Base-by-base conservation (phyloP, 805 yeast species). In the Candida tallmaniae region DNA sequence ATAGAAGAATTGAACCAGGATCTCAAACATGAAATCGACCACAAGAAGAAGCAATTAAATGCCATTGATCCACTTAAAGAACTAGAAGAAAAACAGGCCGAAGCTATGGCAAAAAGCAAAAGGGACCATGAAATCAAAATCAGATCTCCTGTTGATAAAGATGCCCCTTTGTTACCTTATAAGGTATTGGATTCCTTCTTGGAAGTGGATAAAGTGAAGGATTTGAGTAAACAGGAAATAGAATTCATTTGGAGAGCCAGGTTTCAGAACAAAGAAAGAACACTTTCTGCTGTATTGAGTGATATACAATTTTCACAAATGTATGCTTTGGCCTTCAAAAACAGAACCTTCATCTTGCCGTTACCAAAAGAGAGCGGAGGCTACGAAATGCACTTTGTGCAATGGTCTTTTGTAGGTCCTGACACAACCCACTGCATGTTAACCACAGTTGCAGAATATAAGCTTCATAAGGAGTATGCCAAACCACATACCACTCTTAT, bases 401-500 rank as follows among this genome's bases (percentile, higher is more conserved):
- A 93, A 62, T 93, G 98, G 98, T 70, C 78, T 13, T 85, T 87
- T 55, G 89, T 83, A 10, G 95, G 90, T 1, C 80, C 84, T 11
- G 48, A 77, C 27, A 89, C 97, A 2, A 69, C 85, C 1, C 96
- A 93, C 61, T 86, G 95, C 53, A 73, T 93, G 73, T 68, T 93
- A 48, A 93, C 98, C 2, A 79, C 96, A 0, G 70, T 93, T 44
- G 89, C 93, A 2, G 97, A 93, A 60, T 93, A 78, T 60, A 88
- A 90, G 57, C 70, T 88, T 19, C 96, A 90, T 52, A 77, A 76
- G 36, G 97, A 90, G 53, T 93, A 70, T 58, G 96, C 98, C 7
- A 81, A 86, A 53, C 97, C 98, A 1, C 97, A 93, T 58, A 87
- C 97, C 0, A 85, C 96, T 0, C 66, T 93, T 42, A 76, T 79